Percentiles rank a stretch among this genome's conserved stretches.
Conservation (phyloP, 176 grass and related monocot genomes). For the Thinopyrum elongatum region DNA sequence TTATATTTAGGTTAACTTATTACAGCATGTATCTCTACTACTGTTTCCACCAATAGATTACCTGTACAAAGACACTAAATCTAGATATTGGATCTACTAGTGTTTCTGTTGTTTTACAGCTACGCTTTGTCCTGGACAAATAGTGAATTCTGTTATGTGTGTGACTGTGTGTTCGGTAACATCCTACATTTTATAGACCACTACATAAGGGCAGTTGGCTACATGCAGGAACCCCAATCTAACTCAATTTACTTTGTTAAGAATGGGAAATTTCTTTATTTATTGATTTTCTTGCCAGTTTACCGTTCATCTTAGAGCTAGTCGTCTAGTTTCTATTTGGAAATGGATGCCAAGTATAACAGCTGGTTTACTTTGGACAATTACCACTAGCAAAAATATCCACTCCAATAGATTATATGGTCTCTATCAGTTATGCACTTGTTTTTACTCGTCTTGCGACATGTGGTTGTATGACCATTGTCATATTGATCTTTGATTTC, state of each 20-base stretch:
- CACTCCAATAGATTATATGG: not conserved
- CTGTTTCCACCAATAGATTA: constrained; percentile 21
- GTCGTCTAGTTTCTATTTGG: not conserved
- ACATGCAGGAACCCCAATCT: not conserved
- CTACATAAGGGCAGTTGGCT: not conserved
- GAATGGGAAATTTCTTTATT: not conserved
- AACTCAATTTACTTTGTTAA: not conserved
- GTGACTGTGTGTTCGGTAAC: not conserved
- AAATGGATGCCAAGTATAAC: not conserved
- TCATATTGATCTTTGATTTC: not conserved
- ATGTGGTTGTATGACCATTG: not conserved
- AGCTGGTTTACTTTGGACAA: not conserved
- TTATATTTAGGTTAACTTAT: not conserved
- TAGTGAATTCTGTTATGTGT: not conserved
- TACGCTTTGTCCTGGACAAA: not conserved
- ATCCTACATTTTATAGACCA: not conserved
- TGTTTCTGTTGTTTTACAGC: constrained; percentile 2
- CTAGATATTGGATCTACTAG: not conserved
- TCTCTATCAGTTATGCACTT: not conserved
- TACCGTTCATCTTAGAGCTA: not conserved
- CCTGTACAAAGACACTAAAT: not conserved
- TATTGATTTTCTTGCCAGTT: constrained; percentile 7
- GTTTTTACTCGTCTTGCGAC: not conserved
- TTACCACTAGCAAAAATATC: not conserved
- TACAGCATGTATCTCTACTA: not conserved